Evolutionary conservation across 78 protist species (phyloP), one percentile per base, ranked within the genome.

Genomic region (Blattamonas nauphoetae): DNA sequence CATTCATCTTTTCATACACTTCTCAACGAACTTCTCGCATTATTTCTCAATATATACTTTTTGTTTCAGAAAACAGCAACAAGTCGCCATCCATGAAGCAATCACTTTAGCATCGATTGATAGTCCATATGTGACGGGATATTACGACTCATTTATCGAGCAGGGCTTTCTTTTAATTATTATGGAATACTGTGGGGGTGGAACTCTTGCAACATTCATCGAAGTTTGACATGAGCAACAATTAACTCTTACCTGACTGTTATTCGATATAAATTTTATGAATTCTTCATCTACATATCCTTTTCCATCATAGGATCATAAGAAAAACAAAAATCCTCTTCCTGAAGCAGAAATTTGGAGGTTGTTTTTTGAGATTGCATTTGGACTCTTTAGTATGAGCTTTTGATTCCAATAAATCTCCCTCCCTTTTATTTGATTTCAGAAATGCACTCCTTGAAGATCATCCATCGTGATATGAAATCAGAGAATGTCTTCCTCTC

Each of bases 331-430:
- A 21, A 21, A 34, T 0, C 2, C 44, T 1, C 84, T 87, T 33
- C 4, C 63, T 1, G 89, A 87, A 64, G 81, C 64, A 32, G 2
- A 42, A 4, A 64, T 87, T 2, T 87, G 89, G 89, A 87, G 44
- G 1, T 87, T 78, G n/a, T 71, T 44, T 34, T 32, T 79, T 1
- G 80, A 87, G 85, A 87, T 79, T 1, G 45, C 71, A n/a, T 41
- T 87, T 36, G 89, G 89, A 34, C 42, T 81, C 1, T 42, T 38
- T 41, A 35, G 83, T 79, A n/a, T n/a, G 83, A 34, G 34, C 32
- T 6, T 6, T n/a, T n/a, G 32, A 29, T 21, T 55, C 21, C 21
- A 55, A 55, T 55, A 55, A 55, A 29, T 55, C 21, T 55, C 21
- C 21, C 11, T 21, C 71, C 21, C 21, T 55, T 21, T 55, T 55